These are phyloP conservation scores for Oenanthe javanica DNA, from an alignment of 140 eudicot species.

Conservation along the genomic window DNA sequence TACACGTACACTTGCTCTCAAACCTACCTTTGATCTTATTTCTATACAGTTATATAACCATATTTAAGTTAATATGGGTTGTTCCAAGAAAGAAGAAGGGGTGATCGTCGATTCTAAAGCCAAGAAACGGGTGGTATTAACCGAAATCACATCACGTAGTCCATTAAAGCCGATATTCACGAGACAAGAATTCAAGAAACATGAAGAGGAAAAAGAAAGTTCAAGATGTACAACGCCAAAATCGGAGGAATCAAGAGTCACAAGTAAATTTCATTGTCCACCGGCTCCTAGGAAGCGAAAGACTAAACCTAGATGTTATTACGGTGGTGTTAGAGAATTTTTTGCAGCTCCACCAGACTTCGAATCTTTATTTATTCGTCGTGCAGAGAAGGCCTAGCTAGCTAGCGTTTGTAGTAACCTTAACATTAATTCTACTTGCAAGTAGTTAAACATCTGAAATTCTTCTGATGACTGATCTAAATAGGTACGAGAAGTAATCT, in stretches of 20 bases:
- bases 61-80: neutral
- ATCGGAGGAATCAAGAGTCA: slow-evolving; percentile 8
- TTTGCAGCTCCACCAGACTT: neutral
- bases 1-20: neutral
- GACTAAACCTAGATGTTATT: slow-evolving; percentile 3
- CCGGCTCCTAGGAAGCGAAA: slow-evolving; percentile 14
- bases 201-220: neutral
- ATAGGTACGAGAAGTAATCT: neutral
- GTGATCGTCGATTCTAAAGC: slow-evolving; percentile 23
- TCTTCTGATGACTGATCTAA: neutral
- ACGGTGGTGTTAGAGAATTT: neutral
- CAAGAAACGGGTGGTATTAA: slow-evolving; percentile 32
- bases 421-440: neutral
- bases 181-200: neutral
- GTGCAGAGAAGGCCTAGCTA: slow-evolving; percentile 3
- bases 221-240: slow-evolving; percentile 12
- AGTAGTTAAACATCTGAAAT: neutral
- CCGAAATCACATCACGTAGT: slow-evolving; percentile 31
- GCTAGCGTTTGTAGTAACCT: neutral
- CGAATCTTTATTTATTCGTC: neutral
- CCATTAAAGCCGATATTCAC: slow-evolving; percentile 34
- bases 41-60: neutral
- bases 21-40: neutral
- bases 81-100: slow-evolving; percentile 10
- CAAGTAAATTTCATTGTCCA: slow-evolving; percentile 5